These are phyloP conservation scores for Lasiodiplodia citricola DNA, from an alignment of 2,329 filamentous ascomycete genomes.

Conservation along the genomic window DNA sequence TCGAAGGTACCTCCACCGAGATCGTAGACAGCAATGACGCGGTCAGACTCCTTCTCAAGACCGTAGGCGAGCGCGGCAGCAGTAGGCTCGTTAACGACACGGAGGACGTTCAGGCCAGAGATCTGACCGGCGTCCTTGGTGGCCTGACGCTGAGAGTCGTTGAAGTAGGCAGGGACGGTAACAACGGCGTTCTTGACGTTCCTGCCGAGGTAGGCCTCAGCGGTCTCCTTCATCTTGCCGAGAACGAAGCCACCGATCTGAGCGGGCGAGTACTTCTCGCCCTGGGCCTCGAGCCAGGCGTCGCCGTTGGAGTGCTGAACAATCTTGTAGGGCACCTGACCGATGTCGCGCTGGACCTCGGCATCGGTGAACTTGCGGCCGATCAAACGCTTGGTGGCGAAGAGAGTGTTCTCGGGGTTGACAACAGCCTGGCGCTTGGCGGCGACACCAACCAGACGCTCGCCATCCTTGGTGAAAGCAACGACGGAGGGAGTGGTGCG, in stretches of 20 bases:
- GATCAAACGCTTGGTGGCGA: conserved; percentile 98
- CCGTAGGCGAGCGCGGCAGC: conserved; percentile 95
- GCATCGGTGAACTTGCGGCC: conserved; percentile 93
- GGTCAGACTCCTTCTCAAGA: conserved; percentile 91
- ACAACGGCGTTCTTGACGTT: conserved; percentile 94
- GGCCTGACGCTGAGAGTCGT: conserved; percentile 95
- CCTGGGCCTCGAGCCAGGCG: conserved; percentile 92
- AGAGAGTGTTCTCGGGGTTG: conserved; percentile 98
- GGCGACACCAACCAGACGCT: conserved; percentile 94
- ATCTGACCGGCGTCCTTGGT: conserved; percentile 99
- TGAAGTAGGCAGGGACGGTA: conserved; percentile 97
- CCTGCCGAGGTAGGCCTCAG: conserved; percentile 90
- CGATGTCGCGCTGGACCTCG: conserved; percentile 95
- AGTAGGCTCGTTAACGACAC: conserved; percentile 97
- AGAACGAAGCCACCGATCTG: conserved; percentile 96
- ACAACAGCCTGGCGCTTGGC: conserved; percentile 98
- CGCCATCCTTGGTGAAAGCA: conserved; percentile 92
- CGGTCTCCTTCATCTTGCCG: conserved; percentile 99
- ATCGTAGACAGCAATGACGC: conserved; percentile 94
- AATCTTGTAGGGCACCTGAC: conserved; percentile 98
- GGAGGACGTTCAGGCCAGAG: conserved; percentile 91
- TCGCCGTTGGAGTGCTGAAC: conserved; percentile 96
- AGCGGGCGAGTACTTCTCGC: conserved; percentile 96
- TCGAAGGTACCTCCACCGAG: conserved; percentile 98
- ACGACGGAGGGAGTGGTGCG: conserved; percentile 94